Conservation (phyloP, 2,329 filamentous ascomycete species). For the Penicillium sp. region DNA sequence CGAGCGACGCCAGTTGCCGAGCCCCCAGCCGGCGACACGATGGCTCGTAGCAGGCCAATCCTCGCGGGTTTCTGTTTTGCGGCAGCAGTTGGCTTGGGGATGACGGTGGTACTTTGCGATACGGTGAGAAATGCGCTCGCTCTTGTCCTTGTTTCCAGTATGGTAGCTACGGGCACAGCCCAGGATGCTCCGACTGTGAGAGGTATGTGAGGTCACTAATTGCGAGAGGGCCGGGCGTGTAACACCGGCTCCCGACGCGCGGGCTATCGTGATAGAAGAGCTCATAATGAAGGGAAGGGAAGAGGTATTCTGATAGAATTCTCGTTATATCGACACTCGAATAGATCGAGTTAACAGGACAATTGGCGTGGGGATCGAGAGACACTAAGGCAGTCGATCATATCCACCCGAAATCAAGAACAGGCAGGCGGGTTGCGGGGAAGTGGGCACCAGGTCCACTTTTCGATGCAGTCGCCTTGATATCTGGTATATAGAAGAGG, state of each 20-base stretch:
- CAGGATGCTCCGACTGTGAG: conserved; percentile 14
- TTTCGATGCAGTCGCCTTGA: background rate
- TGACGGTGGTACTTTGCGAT: conserved; percentile 15
- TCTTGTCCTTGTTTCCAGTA: conserved; percentile 1
- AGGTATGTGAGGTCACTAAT: conserved; percentile 8
- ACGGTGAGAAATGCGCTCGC: conserved; percentile 11
- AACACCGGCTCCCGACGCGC: conserved; percentile 9
- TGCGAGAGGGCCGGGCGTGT: conserved; percentile 14
- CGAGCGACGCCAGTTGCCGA: conserved; percentile 5
- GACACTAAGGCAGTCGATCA: conserved; percentile 16
- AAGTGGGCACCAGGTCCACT: conserved; percentile 6
- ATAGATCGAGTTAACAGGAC: background rate
- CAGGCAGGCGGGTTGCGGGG: conserved; percentile 10
- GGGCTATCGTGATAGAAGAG: conserved; percentile 15
- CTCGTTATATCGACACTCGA: background rate
- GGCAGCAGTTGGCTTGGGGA: conserved; percentile 9
- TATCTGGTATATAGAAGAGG: background rate
- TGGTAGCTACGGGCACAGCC: conserved; percentile 17
- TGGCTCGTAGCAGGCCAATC: conserved; percentile 10
- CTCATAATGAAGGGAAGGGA: conserved; percentile 14
- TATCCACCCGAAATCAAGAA: conserved; percentile 19
- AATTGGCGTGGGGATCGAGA: conserved; percentile 8
- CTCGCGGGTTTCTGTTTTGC: conserved; percentile 6
- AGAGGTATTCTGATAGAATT: background rate
- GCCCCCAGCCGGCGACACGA: conserved; percentile 2